phyloP scores from a whole-genome alignment of 2,329 filamentous ascomycete species.

The Ilyonectria robusta region DNA sequence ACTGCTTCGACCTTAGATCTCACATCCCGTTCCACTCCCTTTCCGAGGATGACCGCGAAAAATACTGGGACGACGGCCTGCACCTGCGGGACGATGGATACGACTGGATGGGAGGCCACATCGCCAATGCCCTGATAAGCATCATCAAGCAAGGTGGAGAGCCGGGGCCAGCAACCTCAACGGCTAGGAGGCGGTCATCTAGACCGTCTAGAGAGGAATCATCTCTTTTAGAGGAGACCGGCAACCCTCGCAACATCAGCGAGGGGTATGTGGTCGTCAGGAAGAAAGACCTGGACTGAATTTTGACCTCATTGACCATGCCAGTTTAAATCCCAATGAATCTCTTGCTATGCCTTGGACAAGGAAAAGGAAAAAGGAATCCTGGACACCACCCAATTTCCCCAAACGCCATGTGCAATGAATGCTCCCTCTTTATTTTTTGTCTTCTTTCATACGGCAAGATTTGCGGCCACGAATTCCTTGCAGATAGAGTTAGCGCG shows the following conservation, averaged over 20 bases:
- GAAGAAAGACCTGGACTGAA: conserved; percentile 65
- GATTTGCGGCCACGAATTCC: conserved; percentile 70
- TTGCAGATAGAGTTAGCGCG: conserved; percentile 44
- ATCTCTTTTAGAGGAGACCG: conserved; percentile 66
- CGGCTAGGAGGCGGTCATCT: conserved; percentile 2
- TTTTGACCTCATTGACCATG: conserved; percentile 29
- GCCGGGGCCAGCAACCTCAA: conserved; percentile 28
- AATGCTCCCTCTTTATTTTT: conserved; percentile 34
- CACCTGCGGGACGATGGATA: conserved; percentile 73
- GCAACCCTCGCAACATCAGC: conserved; percentile 61
- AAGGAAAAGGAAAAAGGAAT: conserved; percentile 29
- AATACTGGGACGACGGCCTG: conserved; percentile 73
- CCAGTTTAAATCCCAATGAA: conserved; percentile 36
- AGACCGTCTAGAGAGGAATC: conserved; percentile 20
- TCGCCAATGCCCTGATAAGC: conserved; percentile 67
- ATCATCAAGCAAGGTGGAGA: conserved; percentile 57
- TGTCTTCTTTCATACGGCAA: conserved; percentile 54
- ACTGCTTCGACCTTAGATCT: conserved; percentile 69
- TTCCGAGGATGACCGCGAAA: conserved; percentile 58
- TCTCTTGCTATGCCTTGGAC: conserved; percentile 35
- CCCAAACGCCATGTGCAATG: conserved; percentile 42
- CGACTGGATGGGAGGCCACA: conserved; percentile 71
- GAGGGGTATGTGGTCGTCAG: conserved; percentile 70
- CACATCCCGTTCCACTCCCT: conserved; percentile 69
- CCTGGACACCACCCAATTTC: conserved; percentile 32